Conservation (phyloP, 495 filamentous ascomycete genomes). For the Niebla homalea region DNA sequence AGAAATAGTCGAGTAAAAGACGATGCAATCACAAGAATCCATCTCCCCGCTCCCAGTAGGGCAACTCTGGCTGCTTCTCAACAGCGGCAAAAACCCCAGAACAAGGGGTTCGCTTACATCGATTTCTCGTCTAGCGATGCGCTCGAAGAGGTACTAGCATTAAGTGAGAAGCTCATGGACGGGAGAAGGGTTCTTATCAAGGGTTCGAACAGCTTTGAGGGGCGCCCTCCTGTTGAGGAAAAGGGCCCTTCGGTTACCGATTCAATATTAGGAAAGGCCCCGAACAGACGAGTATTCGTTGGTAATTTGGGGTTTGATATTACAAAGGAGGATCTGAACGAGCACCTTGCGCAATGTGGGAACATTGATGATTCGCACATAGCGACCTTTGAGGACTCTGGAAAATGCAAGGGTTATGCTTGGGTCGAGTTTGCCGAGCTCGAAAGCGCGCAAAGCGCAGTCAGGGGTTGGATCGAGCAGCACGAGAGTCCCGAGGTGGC, state of each 20-base stretch:
- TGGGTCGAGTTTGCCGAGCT: slow-evolving; percentile 83
- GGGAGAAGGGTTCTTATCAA: slow-evolving; percentile 85
- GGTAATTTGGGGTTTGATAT: slow-evolving; percentile 81
- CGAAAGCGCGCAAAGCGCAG: slow-evolving; percentile 60
- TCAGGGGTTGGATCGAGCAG: slow-evolving; percentile 63
- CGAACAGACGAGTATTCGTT: slow-evolving; percentile 72
- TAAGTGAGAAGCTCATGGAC: slow-evolving; percentile 64
- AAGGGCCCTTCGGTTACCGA: slow-evolving; percentile 20
- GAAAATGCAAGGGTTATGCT: slow-evolving; percentile 95
- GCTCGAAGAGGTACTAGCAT: slow-evolving; percentile 55
- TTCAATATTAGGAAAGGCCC: slow-evolving; percentile 37
- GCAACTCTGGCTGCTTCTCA: slow-evolving; percentile 6
- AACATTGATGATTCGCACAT: slow-evolving; percentile 64
- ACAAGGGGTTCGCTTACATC: slow-evolving; percentile 92
- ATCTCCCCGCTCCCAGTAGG: slow-evolving; percentile 47
- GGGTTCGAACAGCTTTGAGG: slow-evolving; percentile 72
- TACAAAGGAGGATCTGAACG: slow-evolving; percentile 63
- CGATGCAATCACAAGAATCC: slow-evolving; percentile 63
- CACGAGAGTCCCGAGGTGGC: slow-evolving; percentile 40
- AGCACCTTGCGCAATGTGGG: slow-evolving; percentile 75
- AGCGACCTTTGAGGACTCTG: slow-evolving; percentile 90
- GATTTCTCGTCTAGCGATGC: slow-evolving; percentile 64
- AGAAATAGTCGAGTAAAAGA: slow-evolving; percentile 52
- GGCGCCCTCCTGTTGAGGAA: slow-evolving; percentile 44
- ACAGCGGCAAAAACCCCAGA: slow-evolving; percentile 41